Evolutionary conservation across 2,329 filamentous ascomycete species (phyloP).

Genomic region (Colletotrichum truncatum): DNA sequence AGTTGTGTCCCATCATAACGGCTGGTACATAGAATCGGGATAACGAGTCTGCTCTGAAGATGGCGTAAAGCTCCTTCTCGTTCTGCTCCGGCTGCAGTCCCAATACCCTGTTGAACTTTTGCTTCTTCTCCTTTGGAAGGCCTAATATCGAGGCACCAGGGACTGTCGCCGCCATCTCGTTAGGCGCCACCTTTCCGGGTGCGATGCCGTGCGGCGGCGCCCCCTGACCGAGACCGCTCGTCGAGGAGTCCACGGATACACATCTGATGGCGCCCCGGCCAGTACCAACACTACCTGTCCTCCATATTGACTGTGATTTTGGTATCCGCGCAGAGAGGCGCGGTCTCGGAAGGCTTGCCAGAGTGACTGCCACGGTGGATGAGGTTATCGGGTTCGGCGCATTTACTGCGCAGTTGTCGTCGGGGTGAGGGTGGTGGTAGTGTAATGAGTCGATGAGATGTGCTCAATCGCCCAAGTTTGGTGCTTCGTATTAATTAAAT

Average conservation of each 20-base stretch:
- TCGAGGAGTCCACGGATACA: constrained; percentile 36
- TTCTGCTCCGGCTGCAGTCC: constrained; percentile 26
- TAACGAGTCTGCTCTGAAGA: constrained; percentile 30
- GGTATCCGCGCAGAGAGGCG: constrained; percentile 55
- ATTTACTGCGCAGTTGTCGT: constrained; percentile 12
- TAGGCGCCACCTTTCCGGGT: constrained; percentile 30
- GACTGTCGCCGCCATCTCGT: constrained; percentile 36
- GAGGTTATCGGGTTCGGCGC: constrained; percentile 19
- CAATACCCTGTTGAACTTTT: constrained; percentile 15
- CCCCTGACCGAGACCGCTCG: constrained; percentile 20
- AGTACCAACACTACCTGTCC: constrained; percentile 45
- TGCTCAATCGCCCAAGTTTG: not conserved
- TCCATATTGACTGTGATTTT: constrained; percentile 47
- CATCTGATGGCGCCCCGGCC: constrained; percentile 48
- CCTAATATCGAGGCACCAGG: constrained; percentile 26
- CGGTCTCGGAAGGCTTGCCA: constrained; percentile 48
- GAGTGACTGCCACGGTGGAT: constrained; percentile 31
- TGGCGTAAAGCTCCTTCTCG: constrained; percentile 29
- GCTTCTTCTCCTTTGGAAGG: not conserved
- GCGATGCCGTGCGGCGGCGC: constrained; percentile 15
- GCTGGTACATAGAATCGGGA: constrained; percentile 46
- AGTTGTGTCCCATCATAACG: constrained; percentile 41
- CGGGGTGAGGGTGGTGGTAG: not conserved
- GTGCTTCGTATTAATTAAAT: not conserved
- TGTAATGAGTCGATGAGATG: not conserved